These are phyloP conservation scores for Asclepias syriaca DNA, from an alignment of 257 asterid genomes.

Conservation along the genomic window DNA sequence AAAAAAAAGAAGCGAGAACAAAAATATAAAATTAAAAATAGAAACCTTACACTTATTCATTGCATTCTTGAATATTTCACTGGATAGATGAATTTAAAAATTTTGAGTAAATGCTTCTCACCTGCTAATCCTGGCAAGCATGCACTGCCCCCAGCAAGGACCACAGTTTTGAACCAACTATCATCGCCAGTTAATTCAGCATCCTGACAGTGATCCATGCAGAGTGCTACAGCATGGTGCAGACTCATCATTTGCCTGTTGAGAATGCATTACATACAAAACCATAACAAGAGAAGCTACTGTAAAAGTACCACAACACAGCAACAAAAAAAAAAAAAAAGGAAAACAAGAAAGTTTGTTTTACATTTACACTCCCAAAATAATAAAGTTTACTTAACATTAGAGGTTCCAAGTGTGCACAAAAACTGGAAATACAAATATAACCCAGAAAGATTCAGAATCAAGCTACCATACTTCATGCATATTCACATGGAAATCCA, in stretches of 20 bases:
- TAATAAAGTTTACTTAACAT: background rate
- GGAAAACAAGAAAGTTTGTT: background rate
- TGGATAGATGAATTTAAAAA: background rate
- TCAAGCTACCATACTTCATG: background rate
- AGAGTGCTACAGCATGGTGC: conserved; percentile 79
- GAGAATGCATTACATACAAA: conserved; percentile 9
- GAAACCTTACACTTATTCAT: background rate
- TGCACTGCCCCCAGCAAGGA: conserved; percentile 84
- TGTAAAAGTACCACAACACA: background rate
- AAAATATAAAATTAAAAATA: background rate
- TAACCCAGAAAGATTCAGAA: background rate
- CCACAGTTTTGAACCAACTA: conserved; percentile 81
- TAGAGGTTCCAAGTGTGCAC: background rate
- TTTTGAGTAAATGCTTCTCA: conserved; percentile 12
- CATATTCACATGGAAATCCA: background rate
- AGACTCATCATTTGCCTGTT: conserved; percentile 84
- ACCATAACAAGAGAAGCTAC: conserved; percentile 5
- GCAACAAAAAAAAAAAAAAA: background rate
- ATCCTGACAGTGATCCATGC: conserved; percentile 90
- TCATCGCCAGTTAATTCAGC: conserved; percentile 69
- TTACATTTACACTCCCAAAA: background rate
- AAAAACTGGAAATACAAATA: background rate
- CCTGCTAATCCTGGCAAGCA: conserved; percentile 99
- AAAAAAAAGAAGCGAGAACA: background rate
- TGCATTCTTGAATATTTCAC: background rate